Conservation (phyloP, 345 rosid species). For the Aethionema arabicum region DNA sequence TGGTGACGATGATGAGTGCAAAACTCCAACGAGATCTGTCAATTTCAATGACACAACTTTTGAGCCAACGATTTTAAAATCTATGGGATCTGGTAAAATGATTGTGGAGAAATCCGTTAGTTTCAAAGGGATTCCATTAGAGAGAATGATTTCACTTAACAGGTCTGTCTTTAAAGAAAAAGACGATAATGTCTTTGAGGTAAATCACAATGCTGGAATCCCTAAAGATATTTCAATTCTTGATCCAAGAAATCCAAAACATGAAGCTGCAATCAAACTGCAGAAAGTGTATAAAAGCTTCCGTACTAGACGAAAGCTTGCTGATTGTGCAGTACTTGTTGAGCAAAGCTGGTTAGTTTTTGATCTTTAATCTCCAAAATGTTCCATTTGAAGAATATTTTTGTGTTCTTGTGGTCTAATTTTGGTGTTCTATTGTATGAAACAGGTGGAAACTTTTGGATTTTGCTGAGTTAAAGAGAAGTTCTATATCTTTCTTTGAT, state of each 20-base stretch:
- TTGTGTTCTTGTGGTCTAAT: conserved; percentile 29
- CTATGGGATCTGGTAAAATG: conserved; percentile 74
- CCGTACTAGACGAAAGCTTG: conserved; percentile 88
- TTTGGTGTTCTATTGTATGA: conserved; percentile 1
- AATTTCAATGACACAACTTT: conserved; percentile 53
- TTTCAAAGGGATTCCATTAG: conserved; percentile 59
- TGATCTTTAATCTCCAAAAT: not conserved
- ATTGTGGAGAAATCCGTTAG: conserved; percentile 74
- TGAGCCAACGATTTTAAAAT: conserved; percentile 63
- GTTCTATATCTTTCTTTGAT: conserved; percentile 87
- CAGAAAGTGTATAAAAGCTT: conserved; percentile 96
- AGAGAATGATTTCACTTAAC: conserved; percentile 49
- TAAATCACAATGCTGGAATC: conserved; percentile 16
- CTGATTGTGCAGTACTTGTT: conserved; percentile 89
- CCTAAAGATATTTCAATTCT: conserved; percentile 36
- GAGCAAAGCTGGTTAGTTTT: conserved; percentile 79
- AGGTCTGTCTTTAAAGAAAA: conserved; percentile 27
- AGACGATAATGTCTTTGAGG: conserved; percentile 22
- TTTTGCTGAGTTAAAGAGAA: conserved; percentile 79
- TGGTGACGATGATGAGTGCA: conserved; percentile 56
- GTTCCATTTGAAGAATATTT: not conserved
- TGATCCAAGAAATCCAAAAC: conserved; percentile 60
- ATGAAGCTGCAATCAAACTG: conserved; percentile 78
- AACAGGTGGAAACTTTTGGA: conserved; percentile 91
- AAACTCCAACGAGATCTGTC: conserved; percentile 63